These are phyloP conservation scores for Sporopachydermia lactativora DNA, from an alignment of 805 yeast species.

Conservation along the genomic window DNA sequence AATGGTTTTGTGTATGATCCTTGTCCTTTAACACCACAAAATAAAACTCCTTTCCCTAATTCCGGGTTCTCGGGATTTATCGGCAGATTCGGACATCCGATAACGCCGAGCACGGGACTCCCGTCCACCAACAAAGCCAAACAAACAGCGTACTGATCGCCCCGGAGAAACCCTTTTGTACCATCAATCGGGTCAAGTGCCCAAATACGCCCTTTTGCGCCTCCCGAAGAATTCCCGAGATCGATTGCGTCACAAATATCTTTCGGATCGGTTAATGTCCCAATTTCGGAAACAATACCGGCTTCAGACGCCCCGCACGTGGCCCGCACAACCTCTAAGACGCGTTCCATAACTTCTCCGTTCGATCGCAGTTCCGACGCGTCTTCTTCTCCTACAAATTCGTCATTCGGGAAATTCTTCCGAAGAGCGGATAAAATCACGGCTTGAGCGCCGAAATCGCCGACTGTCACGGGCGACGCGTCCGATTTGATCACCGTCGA, in stretches of 20 bases:
- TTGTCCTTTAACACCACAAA: slow-evolving; percentile 48
- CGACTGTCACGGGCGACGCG: slow-evolving; percentile 89
- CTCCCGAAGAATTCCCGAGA: slow-evolving; percentile 69
- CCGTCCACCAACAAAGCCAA: slow-evolving; percentile 82
- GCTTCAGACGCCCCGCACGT: slow-evolving; percentile 33
- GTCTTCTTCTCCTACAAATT: slow-evolving; percentile 90
- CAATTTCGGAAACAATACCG: slow-evolving; percentile 13
- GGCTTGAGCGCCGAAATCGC: slow-evolving; percentile 95
- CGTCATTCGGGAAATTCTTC: slow-evolving; percentile 69
- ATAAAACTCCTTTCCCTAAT: slow-evolving; percentile 53
- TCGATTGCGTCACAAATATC: slow-evolving; percentile 58
- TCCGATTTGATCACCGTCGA: slow-evolving; percentile 69
- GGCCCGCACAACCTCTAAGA: slow-evolving; percentile 42
- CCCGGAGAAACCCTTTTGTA: slow-evolving; percentile 89
- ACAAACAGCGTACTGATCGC: slow-evolving; percentile 96
- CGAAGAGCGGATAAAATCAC: slow-evolving; percentile 74
- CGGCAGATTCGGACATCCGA: slow-evolving; percentile 91
- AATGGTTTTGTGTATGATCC: slow-evolving; percentile 49
- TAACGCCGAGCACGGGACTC: slow-evolving; percentile 73
- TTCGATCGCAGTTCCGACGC: slow-evolving; percentile 50
- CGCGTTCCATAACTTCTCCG: slow-evolving; percentile 32
- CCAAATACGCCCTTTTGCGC: slow-evolving; percentile 77
- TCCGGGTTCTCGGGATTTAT: slow-evolving; percentile 28
- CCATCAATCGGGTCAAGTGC: slow-evolving; percentile 98
- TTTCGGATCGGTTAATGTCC: slow-evolving; percentile 21